Conservation (phyloP, 495 filamentous ascomycete species). For the Daldinia vernicosa region DNA sequence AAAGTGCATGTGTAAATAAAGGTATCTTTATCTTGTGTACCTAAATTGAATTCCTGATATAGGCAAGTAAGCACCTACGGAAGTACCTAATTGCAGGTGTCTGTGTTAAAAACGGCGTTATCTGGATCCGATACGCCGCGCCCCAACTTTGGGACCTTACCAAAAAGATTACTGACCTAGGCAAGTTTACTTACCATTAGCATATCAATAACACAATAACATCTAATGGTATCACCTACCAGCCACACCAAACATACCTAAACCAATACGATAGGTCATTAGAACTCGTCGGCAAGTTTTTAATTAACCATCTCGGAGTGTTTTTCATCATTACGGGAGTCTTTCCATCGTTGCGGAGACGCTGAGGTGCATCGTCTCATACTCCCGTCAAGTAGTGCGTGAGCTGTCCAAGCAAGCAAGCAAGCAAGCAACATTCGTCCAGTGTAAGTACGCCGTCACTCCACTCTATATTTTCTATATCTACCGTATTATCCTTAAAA, state of each 20-base stretch:
- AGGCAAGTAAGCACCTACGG: constrained; percentile 1
- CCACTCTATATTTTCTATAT: background rate
- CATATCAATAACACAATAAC: constrained; percentile 9
- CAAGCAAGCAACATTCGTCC: background rate
- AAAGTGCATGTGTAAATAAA: background rate
- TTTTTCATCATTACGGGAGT: background rate
- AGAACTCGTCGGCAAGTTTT: background rate
- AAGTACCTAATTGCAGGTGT: constrained; percentile 2
- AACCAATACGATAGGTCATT: background rate
- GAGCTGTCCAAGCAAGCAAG: constrained; percentile 9
- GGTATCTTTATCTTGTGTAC: background rate
- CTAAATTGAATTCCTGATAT: constrained; percentile 2
- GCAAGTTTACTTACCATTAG: constrained; percentile 10
- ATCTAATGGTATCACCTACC: constrained; percentile 1
- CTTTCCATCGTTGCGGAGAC: background rate
- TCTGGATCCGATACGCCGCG: constrained; percentile 29
- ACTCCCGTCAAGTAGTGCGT: constrained; percentile 12
- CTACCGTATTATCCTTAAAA: background rate
- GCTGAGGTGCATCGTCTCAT: background rate
- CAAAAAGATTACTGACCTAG: constrained; percentile 34
- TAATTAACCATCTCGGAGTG: background rate
- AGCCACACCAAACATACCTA: background rate
- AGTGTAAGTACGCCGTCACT: constrained; percentile 24
- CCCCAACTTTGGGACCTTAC: constrained; percentile 11
- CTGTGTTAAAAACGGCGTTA: constrained; percentile 28